Base-by-base conservation (phyloP, 2,329 filamentous ascomycete genomes). In the Hirsutella minnesotensis region DNA sequence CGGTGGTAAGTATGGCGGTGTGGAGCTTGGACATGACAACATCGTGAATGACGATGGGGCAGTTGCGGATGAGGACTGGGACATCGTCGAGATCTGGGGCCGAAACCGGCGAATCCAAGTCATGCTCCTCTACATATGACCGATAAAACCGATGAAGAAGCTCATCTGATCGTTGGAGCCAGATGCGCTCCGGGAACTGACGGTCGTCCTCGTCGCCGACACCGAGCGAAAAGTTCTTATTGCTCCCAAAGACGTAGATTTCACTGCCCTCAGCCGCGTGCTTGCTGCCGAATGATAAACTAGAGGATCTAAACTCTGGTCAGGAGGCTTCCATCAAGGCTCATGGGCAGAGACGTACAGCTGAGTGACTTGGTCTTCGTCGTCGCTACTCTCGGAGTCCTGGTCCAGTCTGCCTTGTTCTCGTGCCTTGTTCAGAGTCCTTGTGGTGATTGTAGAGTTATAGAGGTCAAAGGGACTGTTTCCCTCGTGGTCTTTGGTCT, bases 121-220 rank as follows among this genome's bases (percentile, higher is more conserved):
- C 65, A 21, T 61, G 57, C 16, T 72, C 58, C 24, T 73, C 68
- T 5, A 81, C 64, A 52, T 83, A 75, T 50, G 89, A 83, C 30
- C 75, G 68, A 54, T 87, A 79, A 50, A 95, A 86, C 38, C 79
- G 72, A 40, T 77, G 75, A 13, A 95, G 61, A 2, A 96, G 69
- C 55, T 86, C 79, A 20, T 86, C 80, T 0, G 92, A 87, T 15
- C 90, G 79, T 43, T 79, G 76, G 29, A 96, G 62, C 27, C 72
- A 68, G 10, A 95, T 79, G 9, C 87, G 83, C 59, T 96, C 92
- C 0, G 92, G 92, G 54, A 83, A 94, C 49, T 96, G 89, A 3
- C 92, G 80, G 57, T 98, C 90, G 58, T 95, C 88, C 54, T 94
- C 83, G 56, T 98, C 89, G n/a, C 89, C 89, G 46, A 96, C 82